These are phyloP conservation scores for Globisporangium cylindrosporum DNA, from an alignment of 352 stramenopile species.

Conservation along the genomic window DNA sequence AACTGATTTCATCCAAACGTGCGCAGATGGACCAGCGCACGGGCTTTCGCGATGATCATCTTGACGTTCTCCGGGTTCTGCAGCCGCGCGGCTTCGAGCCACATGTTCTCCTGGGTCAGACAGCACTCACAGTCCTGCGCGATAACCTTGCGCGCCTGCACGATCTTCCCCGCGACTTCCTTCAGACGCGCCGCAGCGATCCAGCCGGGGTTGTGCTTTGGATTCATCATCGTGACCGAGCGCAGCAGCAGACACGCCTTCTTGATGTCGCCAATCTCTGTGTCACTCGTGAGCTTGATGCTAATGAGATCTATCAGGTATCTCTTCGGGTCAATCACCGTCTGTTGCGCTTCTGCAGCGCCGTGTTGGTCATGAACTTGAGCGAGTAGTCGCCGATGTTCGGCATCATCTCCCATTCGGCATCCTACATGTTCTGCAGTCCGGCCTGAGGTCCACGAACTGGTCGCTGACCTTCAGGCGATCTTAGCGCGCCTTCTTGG, in stretches of 20 bases:
- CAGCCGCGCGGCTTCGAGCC: conserved; percentile 96
- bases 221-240: conserved; percentile 97
- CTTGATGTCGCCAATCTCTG: conserved; percentile 98
- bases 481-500: conserved; percentile 86
- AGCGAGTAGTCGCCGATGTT: conserved; percentile 97
- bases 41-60: conserved; percentile 81
- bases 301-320: conserved; percentile 98
- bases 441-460: conserved; percentile 96
- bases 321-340: conserved; percentile 92
- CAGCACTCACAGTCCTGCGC: conserved; percentile 96
- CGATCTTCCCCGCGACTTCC: conserved; percentile 95
- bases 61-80: conserved; percentile 96
- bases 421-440: conserved; percentile 88
- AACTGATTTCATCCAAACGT: conserved; percentile 98
- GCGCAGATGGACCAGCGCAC: conserved; percentile 81
- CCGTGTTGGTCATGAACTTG: conserved; percentile 87
- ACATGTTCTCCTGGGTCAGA: conserved; percentile 97
- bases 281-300: conserved; percentile 90
- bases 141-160: conserved; percentile 97
- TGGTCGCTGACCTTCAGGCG: conserved; percentile 95
- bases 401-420: conserved; percentile 95
- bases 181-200: conserved; percentile 98
- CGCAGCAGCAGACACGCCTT: conserved; percentile 96
- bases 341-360: conserved; percentile 85
- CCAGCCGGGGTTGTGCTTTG: conserved; percentile 97